Percentiles rank a stretch among this genome's conserved stretches.
phyloP scores from a whole-genome alignment of 2,329 filamentous ascomycete species.

The Exophiala spinifera region DNA sequence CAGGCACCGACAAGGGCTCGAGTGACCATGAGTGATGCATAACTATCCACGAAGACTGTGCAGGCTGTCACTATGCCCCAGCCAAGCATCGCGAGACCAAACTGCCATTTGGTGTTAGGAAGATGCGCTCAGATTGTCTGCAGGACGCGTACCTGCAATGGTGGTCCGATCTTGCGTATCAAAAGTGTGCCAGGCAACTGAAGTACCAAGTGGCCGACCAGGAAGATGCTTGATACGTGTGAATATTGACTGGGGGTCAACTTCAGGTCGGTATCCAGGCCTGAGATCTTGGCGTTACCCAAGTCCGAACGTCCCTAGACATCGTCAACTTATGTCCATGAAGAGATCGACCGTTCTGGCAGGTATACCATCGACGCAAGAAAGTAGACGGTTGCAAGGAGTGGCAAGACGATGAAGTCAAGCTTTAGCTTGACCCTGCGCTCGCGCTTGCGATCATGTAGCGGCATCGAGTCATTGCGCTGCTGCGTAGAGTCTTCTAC shows the following conservation, averaged over 20 bases:
- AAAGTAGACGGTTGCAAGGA: conserved; percentile 15
- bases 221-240: conserved; percentile 6
- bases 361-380: conserved; percentile 9
- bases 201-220: conserved; percentile 9
- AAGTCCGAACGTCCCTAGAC: conserved; percentile 9
- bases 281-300: conserved; percentile 13
- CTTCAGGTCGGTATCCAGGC: conserved; percentile 11
- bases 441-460: conserved; percentile 5
- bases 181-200: conserved; percentile 6
- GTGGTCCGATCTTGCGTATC: conserved; percentile 5
- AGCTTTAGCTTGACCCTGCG: conserved; percentile 19
- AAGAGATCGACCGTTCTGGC: not conserved
- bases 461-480: not conserved
- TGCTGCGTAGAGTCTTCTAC: not conserved
- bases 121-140: too few species aligned
- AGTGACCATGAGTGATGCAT: conserved; percentile 3
- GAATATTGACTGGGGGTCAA: conserved; percentile 6
- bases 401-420: conserved; percentile 14
- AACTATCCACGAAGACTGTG: conserved; percentile 7
- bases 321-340: not conserved
- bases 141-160: not conserved
- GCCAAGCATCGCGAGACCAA: conserved; percentile 5
- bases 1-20: conserved; percentile 3
- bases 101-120: not conserved
- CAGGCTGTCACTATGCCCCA: conserved; percentile 7